These are phyloP conservation scores for Penicillium mononematosum DNA, from an alignment of 495 filamentous ascomycete genomes.

Conservation along the genomic window DNA sequence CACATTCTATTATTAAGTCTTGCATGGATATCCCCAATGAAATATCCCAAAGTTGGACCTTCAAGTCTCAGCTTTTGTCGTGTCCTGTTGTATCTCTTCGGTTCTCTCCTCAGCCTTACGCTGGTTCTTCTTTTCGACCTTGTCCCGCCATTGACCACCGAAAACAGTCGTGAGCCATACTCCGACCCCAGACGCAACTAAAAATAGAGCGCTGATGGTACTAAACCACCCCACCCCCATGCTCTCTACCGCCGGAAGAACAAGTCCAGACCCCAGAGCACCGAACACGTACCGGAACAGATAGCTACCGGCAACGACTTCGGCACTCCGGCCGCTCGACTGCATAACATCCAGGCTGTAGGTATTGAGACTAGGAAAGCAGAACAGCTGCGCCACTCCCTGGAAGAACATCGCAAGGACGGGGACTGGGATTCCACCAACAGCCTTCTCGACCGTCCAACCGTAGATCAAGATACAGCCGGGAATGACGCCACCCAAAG, in stretches of 20 bases:
- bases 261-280: conserved; percentile 62
- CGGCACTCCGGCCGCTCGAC: conserved; percentile 51
- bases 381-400: conserved; percentile 70
- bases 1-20: not conserved
- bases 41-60: not conserved
- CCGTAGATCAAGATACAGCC: conserved; percentile 69
- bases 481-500: conserved; percentile 60
- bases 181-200: conserved; percentile 47
- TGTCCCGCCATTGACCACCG: conserved; percentile 55
- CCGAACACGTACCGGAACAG: conserved; percentile 68
- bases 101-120: conserved; percentile 12
- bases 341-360: conserved; percentile 78
- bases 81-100: not conserved
- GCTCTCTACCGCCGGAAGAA: conserved; percentile 60
- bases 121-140: conserved; percentile 42
- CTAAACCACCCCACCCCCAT: conserved; percentile 70
- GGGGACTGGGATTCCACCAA: conserved; percentile 65
- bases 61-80: conserved; percentile 19
- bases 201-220: conserved; percentile 56
- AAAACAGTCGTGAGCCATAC: conserved; percentile 50
- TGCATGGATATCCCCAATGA: not conserved
- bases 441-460: conserved; percentile 65
- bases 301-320: conserved; percentile 74
- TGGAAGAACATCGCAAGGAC: conserved; percentile 70
- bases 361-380: conserved; percentile 70